Conservation (phyloP, 305 asterid genomes). For the Coffea humblotiana region DNA sequence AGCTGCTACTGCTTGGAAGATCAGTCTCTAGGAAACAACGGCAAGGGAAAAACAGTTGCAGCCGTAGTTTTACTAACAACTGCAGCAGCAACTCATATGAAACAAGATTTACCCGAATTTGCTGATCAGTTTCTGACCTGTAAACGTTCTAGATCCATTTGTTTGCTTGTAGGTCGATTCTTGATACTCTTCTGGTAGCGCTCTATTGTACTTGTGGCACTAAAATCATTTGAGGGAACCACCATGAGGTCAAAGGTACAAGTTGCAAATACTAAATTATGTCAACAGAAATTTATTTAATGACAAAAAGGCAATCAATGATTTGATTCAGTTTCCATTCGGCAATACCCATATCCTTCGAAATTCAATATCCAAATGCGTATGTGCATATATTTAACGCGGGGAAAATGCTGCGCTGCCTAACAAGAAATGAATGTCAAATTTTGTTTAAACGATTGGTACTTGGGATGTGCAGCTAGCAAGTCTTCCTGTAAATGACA, state of each 20-base stretch:
- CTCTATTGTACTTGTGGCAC: conserved; percentile 38
- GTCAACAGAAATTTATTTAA: background rate
- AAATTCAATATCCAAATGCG: too few species aligned
- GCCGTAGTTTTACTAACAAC: background rate
- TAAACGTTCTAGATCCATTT: conserved; percentile 16
- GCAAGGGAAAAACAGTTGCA: background rate
- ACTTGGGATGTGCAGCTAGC: too few species aligned
- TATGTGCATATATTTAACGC: too few species aligned
- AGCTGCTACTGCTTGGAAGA: background rate
- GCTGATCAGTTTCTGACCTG: conserved; percentile 35
- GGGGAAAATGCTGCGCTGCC: too few species aligned
- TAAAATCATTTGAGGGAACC: conserved; percentile 16
- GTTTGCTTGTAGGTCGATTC: conserved; percentile 19
- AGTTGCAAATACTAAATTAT: too few species aligned
- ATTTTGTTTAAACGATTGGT: too few species aligned
- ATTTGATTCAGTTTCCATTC: background rate
- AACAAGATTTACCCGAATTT: background rate
- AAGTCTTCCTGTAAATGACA: too few species aligned
- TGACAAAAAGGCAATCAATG: background rate
- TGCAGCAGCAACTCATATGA: background rate
- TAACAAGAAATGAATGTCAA: too few species aligned
- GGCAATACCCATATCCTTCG: background rate
- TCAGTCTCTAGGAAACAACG: background rate
- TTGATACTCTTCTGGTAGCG: conserved; percentile 37
- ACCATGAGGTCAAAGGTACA: background rate